Evolutionary conservation across 192 early-diverging fungal genomes (phyloP), one percentile per base, ranked within the genome.

Genomic region (Backusella macrospora): DNA sequence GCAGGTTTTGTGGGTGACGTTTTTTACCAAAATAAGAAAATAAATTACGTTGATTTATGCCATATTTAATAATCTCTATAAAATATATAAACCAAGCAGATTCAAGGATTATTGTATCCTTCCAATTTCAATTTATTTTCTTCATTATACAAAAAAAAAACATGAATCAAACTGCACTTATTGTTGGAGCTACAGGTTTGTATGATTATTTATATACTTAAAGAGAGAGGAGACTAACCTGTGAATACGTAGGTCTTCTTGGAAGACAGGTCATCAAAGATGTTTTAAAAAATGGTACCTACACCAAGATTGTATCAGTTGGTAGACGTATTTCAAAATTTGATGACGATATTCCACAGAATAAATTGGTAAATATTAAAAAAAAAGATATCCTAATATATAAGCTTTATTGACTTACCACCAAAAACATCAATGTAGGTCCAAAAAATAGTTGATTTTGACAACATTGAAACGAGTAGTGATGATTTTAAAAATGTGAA

Each of bases 381-480:
- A 47, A 15, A 16, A 15, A 3, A 9, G 6, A 9, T 43, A 43
- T 43, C 10, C 10, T 9, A 43, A 43, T 9, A 43, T 43, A 43
- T 46, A 46, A 14, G 13, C 4, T 46, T 12, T 4, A 46, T 46
- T 12, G 45, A 14, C 10, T 46, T 46, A 21, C 9, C 23, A 18
- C 29, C 29, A 2, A 34, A 34, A 34, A 55, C 0, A 23, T 55
- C 3, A 55, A 26, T 10, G 21, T 26, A 79, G 78, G 85, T 90
- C 34, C 90, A 94, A 77, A 86, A 90, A 68, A 81, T 85, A 4
- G 84, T 92, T n/a, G 88, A 94, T 79, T 93, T 92, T 80, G 93
- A 95, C 23, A 89, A 94, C 62, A 73, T 89, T 9, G 85, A 87
- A 23, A 63, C 74, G 4, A 40, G 62, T 68, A 71, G 75, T 4